phyloP scores from a whole-genome alignment of 164 flowering plant species.

The Platanus orientalis region DNA sequence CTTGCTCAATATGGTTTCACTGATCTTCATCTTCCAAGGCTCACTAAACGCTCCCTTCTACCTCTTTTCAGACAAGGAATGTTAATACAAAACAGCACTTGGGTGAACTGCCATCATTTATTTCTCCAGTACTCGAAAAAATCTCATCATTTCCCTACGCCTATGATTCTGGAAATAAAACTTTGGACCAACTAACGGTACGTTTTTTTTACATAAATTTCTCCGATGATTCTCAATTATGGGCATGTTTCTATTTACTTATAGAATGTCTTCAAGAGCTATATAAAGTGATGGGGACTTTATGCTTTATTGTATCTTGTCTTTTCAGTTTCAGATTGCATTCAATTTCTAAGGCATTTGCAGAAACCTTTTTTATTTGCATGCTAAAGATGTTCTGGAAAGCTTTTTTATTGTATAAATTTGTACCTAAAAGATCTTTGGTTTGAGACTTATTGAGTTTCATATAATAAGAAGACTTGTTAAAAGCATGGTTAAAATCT shows the following conservation, averaged over 20 bases:
- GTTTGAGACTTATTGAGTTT: too few species aligned
- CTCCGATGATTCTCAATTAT: too few species aligned
- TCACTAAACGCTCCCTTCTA: conserved; percentile 3
- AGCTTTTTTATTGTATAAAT: too few species aligned
- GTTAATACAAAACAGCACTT: conserved; percentile 53
- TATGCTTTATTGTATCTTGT: neutral
- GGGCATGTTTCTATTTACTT: too few species aligned
- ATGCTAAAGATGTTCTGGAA: too few species aligned
- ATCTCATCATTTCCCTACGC: conserved; percentile 37
- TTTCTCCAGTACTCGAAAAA: conserved; percentile 48
- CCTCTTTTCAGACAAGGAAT: conserved; percentile 66
- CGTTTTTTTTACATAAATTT: neutral
- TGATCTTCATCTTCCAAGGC: neutral
- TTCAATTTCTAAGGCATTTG: too few species aligned
- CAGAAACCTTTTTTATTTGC: too few species aligned
- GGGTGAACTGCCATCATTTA: conserved; percentile 85
- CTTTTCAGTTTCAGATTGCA: too few species aligned
- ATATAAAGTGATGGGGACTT: neutral
- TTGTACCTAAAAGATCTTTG: too few species aligned
- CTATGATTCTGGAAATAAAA: conserved; percentile 20
- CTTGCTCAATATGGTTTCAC: too few species aligned
- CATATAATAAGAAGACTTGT: too few species aligned
- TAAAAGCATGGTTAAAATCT: too few species aligned
- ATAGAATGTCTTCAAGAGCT: neutral
- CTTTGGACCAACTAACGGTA: conserved; percentile 86